Percentiles rank a stretch among this genome's conserved stretches.
Conservation (phyloP, 1,284 basidiomycete genomes). For the Bothia castanella region DNA sequence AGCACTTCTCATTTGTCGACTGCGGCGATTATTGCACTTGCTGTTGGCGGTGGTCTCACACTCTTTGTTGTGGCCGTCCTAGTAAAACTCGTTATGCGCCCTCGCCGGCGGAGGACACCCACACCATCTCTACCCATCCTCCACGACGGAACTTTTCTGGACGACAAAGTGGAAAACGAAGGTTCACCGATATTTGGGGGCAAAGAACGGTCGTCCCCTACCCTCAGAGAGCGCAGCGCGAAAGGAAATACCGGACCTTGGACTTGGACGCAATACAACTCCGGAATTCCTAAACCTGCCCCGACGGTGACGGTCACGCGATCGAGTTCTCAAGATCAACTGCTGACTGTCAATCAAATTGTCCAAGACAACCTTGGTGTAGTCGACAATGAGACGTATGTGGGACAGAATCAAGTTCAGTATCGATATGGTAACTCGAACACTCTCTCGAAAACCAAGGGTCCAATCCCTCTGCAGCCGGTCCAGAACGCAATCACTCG, state of each 20-base stretch:
- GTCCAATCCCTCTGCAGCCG: constrained; percentile 33
- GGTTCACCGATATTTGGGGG: constrained; percentile 74
- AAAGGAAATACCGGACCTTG: constrained; percentile 40
- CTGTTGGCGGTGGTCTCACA: constrained; percentile 53
- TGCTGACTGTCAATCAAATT: constrained; percentile 2
- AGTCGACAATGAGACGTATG: neutral
- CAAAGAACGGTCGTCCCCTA: constrained; percentile 56
- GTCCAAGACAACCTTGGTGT: neutral
- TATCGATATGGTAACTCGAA: constrained; percentile 23
- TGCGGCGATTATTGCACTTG: constrained; percentile 52
- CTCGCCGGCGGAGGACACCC: constrained; percentile 47
- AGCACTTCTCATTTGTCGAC: constrained; percentile 27
- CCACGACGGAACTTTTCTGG: constrained; percentile 47
- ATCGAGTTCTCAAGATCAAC: constrained; percentile 21
- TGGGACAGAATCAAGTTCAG: constrained; percentile 17
- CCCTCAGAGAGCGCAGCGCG: constrained; percentile 32
- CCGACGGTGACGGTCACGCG: constrained; percentile 29
- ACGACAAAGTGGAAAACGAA: constrained; percentile 43
- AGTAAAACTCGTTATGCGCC: constrained; percentile 46
- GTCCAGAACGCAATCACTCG: constrained; percentile 37
- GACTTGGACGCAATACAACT: constrained; percentile 65
- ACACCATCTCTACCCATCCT: constrained; percentile 70
- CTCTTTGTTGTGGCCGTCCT: constrained; percentile 52
- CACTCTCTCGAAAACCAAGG: constrained; percentile 22
- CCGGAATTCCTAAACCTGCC: constrained; percentile 33